These are phyloP conservation scores for Auriscalpium microsporum DNA, from an alignment of 768 basidiomycete species.

Conservation along the genomic window DNA sequence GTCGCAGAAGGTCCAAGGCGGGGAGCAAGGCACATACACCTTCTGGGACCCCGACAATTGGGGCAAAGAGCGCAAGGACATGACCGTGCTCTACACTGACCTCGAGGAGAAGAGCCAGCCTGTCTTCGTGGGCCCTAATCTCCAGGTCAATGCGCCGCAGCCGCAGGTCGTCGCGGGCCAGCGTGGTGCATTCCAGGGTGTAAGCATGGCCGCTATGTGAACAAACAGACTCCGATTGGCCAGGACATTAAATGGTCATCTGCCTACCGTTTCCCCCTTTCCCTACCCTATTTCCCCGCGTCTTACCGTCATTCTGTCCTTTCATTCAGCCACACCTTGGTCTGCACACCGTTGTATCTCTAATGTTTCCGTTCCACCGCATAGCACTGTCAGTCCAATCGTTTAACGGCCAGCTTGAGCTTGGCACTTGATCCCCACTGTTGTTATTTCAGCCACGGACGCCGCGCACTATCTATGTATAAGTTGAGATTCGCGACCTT, in stretches of 20 bases:
- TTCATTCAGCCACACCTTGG: background rate
- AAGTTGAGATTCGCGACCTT: too few relatives aligned
- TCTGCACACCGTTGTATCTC: slow-evolving; percentile 10
- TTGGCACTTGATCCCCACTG: too few relatives aligned
- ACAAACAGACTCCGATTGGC: background rate
- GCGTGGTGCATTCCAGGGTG: slow-evolving; percentile 15
- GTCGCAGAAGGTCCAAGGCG: slow-evolving; percentile 65
- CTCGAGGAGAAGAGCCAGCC: slow-evolving; percentile 21
- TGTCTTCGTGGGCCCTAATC: slow-evolving; percentile 8
- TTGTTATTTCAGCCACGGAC: too few relatives aligned
- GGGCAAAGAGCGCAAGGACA: slow-evolving; percentile 24
- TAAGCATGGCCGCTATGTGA: slow-evolving; percentile 16
- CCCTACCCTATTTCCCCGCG: background rate
- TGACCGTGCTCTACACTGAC: slow-evolving; percentile 20
- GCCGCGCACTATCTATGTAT: too few relatives aligned
- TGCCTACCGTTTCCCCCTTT: background rate
- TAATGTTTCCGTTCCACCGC: slow-evolving; percentile 3
- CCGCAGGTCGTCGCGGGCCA: slow-evolving; percentile 8
- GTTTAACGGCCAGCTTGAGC: too few relatives aligned
- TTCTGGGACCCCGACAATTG: slow-evolving; percentile 30
- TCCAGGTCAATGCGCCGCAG: slow-evolving; percentile 5
- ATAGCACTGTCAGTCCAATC: background rate
- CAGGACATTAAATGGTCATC: background rate
- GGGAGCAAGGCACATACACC: slow-evolving; percentile 64
- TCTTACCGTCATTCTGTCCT: background rate